Evolutionary conservation across 2,329 filamentous ascomycete genomes (phyloP).

Genomic region (Monosporascus ibericus): DNA sequence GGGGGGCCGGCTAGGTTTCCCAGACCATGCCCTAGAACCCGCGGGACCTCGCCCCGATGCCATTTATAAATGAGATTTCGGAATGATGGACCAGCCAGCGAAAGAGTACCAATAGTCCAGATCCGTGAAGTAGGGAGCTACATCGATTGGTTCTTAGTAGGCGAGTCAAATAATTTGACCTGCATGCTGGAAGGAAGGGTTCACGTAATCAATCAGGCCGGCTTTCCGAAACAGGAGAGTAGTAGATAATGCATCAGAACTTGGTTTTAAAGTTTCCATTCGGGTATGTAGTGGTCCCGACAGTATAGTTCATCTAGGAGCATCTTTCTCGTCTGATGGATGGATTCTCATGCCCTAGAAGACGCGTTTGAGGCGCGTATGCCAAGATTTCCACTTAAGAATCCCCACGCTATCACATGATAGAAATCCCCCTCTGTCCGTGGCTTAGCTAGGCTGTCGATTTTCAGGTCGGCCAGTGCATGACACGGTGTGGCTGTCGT

Average conservation of each 20-base stretch:
- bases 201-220: not conserved
- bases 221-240: too few relatives aligned
- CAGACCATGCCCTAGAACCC: constrained; percentile 6
- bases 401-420: not conserved
- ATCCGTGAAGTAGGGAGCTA: not conserved
- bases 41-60: not conserved
- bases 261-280: too few relatives aligned
- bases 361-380: not conserved
- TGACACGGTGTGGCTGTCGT: too few relatives aligned
- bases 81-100: not conserved
- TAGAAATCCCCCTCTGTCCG: too few relatives aligned
- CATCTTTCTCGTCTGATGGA: not conserved
- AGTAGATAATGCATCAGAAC: too few relatives aligned
- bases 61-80: not conserved
- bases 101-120: not conserved
- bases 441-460: too few relatives aligned
- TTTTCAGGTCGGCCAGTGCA: too few relatives aligned
- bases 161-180: not conserved
- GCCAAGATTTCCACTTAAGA: not conserved
- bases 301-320: not conserved
- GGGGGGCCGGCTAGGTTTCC: constrained; percentile 2
- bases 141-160: not conserved
- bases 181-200: not conserved
- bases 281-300: too few relatives aligned
- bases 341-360: not conserved